These are phyloP conservation scores for Phytophthora europaea DNA, from an alignment of 352 stramenopile genomes.

Conservation along the genomic window DNA sequence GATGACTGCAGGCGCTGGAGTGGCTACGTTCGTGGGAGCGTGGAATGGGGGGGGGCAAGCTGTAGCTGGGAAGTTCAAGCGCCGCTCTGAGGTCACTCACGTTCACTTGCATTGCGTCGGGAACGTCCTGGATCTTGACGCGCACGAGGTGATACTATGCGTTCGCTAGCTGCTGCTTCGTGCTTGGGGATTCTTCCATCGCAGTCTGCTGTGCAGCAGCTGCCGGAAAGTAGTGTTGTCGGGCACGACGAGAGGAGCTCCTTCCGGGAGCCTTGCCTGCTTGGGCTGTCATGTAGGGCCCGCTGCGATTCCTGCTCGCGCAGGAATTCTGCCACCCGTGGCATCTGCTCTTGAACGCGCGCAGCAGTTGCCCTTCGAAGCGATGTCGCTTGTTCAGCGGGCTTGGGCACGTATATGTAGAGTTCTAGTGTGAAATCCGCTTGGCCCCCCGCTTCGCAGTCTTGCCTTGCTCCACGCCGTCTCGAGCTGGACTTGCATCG, in stretches of 20 bases:
- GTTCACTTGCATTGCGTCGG: background rate
- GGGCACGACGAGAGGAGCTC: background rate
- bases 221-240: constrained; percentile 17
- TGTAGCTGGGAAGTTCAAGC: constrained; percentile 9
- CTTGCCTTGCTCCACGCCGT: too few relatives aligned
- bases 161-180: background rate
- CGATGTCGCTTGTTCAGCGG: too few relatives aligned
- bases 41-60: constrained; percentile 11
- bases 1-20: background rate
- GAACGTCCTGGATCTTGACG: constrained; percentile 5
- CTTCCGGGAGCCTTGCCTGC: constrained; percentile 11
- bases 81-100: too few relatives aligned
- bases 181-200: background rate
- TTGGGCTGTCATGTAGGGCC: background rate
- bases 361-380: constrained; percentile 11
- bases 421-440: too few relatives aligned
- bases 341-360: constrained; percentile 21
- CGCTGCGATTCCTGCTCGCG: constrained; percentile 3
- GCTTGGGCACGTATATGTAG: constrained; percentile 21
- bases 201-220: constrained; percentile 8
- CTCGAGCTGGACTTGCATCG: too few relatives aligned
- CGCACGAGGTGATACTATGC: background rate
- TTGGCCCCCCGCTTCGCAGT: too few relatives aligned
- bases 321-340: background rate
- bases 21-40: background rate